Conservation (phyloP, 495 filamentous ascomycete genomes). For the Articulospora tetracladia region DNA sequence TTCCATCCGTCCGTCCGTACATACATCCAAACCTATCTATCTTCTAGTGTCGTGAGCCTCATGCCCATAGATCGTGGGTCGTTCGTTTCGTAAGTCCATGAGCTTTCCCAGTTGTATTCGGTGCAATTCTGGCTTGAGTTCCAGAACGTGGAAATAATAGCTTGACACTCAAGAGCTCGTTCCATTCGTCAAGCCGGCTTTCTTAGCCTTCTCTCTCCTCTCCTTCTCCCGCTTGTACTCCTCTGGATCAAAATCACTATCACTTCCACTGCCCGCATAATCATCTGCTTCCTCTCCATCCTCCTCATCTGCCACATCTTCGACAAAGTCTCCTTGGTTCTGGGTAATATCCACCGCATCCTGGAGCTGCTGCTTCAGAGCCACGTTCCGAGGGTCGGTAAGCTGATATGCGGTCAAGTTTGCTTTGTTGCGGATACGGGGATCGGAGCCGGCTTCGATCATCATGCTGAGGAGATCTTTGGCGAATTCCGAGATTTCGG, state of each 20-base stretch:
- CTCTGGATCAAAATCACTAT: conserved; percentile 27
- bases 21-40: not conserved
- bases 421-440: conserved; percentile 67
- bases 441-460: conserved; percentile 87
- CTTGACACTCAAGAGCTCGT: not conserved
- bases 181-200: not conserved
- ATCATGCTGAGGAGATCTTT: conserved; percentile 78
- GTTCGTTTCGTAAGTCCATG: too few relatives aligned
- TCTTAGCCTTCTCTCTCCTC: conserved; percentile 10
- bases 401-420: conserved; percentile 65
- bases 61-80: not conserved
- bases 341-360: conserved; percentile 69
- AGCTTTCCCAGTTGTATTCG: too few relatives aligned
- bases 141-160: not conserved
- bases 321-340: conserved; percentile 47
- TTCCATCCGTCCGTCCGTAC: not conserved
- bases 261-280: conserved; percentile 25
- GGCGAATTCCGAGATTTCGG: conserved; percentile 58
- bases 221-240: conserved; percentile 21
- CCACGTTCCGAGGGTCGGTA: conserved; percentile 67
- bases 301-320: conserved; percentile 35
- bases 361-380: conserved; percentile 63
- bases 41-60: not conserved
- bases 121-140: not conserved
- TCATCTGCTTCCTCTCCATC: conserved; percentile 23